Evolutionary conservation across 257 asterid species (phyloP).

Genomic region (Paraleonurus japonicus): DNA sequence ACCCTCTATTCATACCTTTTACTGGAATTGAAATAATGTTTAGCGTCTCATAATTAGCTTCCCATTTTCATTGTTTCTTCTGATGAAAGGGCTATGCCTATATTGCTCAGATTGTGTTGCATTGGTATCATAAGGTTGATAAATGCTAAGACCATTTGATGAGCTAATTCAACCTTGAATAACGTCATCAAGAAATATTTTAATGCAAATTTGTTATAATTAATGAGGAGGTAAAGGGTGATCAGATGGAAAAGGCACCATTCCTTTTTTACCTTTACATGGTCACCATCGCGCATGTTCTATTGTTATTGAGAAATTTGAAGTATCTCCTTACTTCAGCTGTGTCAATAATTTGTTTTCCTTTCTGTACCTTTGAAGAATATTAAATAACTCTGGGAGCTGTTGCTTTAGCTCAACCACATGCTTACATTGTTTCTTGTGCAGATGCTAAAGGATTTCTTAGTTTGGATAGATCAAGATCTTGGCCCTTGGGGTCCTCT

Average conservation of each 20-base stretch:
- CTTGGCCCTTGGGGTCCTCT: conserved; percentile 99
- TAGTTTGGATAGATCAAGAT: conserved; percentile 76
- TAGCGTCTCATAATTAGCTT: neutral
- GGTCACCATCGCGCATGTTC: neutral
- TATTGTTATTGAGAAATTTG: neutral
- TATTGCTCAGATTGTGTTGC: neutral
- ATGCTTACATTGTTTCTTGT: conserved; percentile 10
- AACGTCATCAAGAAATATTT: conserved; percentile 1
- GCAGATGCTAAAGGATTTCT: conserved; percentile 75
- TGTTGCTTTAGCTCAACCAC: neutral
- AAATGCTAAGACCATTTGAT: neutral
- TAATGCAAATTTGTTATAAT: neutral
- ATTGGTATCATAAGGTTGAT: neutral
- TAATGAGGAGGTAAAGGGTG: conserved; percentile 1
- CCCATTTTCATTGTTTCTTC: neutral
- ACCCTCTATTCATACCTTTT: neutral
- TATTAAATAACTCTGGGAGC: neutral
- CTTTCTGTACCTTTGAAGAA: neutral
- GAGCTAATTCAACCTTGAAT: neutral
- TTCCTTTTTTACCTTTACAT: neutral
- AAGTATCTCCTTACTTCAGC: conserved; percentile 3
- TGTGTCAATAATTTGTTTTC: neutral
- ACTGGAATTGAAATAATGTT: neutral
- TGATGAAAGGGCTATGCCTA: neutral
- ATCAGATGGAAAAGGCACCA: neutral